These are phyloP conservation scores for Plasmodium adleri DNA, from an alignment of 169 alveolate species.

Conservation along the genomic window DNA sequence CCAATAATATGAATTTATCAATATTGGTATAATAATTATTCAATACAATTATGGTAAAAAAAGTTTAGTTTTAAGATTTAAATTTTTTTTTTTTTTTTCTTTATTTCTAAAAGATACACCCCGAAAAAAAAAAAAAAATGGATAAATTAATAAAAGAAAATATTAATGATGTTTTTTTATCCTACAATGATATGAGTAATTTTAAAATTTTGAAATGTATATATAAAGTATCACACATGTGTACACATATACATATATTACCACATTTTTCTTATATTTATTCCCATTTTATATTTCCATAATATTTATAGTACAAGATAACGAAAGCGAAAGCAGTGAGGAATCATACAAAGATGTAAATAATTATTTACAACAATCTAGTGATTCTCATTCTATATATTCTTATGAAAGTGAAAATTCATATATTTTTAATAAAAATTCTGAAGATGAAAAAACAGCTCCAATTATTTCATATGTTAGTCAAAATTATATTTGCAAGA, in stretches of 20 bases:
- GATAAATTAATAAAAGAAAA: slow-evolving; percentile 24
- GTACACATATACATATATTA: neutral
- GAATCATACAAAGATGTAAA: slow-evolving; percentile 68
- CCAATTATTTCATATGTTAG: slow-evolving; percentile 29
- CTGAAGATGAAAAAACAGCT: slow-evolving; percentile 37
- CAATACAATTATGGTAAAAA: no score
- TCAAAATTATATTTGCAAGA: slow-evolving; percentile 27
- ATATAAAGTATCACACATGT: neutral
- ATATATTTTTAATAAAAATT: slow-evolving; percentile 8
- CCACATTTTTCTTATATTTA: slow-evolving; percentile 7
- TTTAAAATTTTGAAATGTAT: neutral
- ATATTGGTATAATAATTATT: no score
- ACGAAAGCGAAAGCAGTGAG: slow-evolving; percentile 36
- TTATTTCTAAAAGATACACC: no score
- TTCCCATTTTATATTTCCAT: slow-evolving; percentile 3
- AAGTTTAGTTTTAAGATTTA: neutral
- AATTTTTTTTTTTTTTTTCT: slow-evolving; percentile 7
- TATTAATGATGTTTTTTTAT: slow-evolving; percentile 50
- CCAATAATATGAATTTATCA: no score
- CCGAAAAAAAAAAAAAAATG: slow-evolving; percentile 15
- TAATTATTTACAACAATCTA: slow-evolving; percentile 52
- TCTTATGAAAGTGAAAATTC: slow-evolving; percentile 63
- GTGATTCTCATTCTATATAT: slow-evolving; percentile 29
- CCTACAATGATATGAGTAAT: slow-evolving; percentile 72
- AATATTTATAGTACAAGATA: slow-evolving; percentile 59